Base-by-base conservation (phyloP, 192 early-diverging fungal genomes). In the Umbelopsis sp. region DNA sequence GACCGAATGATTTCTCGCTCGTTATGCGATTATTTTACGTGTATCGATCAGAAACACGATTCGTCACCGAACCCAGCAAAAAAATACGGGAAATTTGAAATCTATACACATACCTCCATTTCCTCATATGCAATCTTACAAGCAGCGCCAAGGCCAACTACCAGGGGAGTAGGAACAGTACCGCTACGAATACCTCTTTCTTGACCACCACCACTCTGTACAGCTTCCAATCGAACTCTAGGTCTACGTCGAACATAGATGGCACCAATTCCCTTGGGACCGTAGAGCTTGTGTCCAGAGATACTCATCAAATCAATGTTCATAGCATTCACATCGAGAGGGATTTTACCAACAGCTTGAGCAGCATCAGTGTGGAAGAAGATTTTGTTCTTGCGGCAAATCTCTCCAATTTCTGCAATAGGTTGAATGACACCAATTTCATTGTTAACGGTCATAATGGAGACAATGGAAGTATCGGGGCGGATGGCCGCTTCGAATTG, bases 341-440 rank as follows among this genome's bases (percentile, higher is more conserved):
- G 94, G 70, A 98, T 94, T 81, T 98, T 98, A 49, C 97, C 97
- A 20, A 94, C 86, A 26, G 96, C 97, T 81, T 98, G 97, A 0
- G 97, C 97, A 21, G 94, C 95, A 79, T 98, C 97, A 8, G 95
- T 97, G 74, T 98, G 96, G 83, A 98, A 96, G 70, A 97, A 98
- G 26, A 98, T 83, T 78, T 95, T 95, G 68, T 90, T 91, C 29
- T 84, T 82, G 31, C 93, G 89, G 82, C 96, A 97, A 31, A 98
- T 78, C 44, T 82, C 84, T 41, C 95, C 97, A 84, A 98, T 97
- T 72, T 94, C 95, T 44, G 78, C 88, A 68, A 98, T 79, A 25
- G 96, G 95, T 80, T 98, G 97, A 51, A 95, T 89, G 17, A 98
- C 96, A 66, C 97, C 97, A 77, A 98, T 98, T 81, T 98, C 97